Conservation (phyloP, 2,329 filamentous ascomycete genomes). For the Plectosphaerella cucumerina region DNA sequence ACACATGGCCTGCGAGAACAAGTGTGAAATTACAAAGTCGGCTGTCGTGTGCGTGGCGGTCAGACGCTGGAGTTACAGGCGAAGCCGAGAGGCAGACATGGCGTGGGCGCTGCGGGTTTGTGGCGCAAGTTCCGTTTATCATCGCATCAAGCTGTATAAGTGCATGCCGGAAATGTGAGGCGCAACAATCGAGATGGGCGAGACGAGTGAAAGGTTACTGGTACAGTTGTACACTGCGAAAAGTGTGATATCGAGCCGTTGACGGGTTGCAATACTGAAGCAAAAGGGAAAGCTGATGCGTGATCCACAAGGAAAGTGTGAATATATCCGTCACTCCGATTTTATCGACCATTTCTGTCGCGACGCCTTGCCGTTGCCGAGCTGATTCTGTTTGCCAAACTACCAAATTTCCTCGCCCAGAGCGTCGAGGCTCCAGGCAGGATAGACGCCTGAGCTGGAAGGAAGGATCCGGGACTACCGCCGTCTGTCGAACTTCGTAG, state of each 20-base stretch:
- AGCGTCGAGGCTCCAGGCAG: conserved; percentile 5
- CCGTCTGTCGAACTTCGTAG: background rate
- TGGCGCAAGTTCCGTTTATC: conserved; percentile 14
- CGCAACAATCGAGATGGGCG: conserved; percentile 13
- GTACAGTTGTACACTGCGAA: conserved; percentile 8
- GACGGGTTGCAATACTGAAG: background rate
- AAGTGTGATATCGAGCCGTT: background rate
- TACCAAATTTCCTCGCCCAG: conserved; percentile 11
- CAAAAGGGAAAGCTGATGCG: background rate
- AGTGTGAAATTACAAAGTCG: no score
- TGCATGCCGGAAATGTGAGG: conserved; percentile 12
- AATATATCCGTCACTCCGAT: conserved; percentile 4
- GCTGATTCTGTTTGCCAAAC: conserved; percentile 15
- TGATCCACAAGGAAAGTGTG: conserved; percentile 12
- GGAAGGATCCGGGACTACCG: background rate
- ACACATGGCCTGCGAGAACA: no score
- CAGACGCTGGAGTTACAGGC: conserved; percentile 14
- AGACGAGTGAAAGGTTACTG: conserved; percentile 13
- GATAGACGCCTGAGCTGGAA: background rate
- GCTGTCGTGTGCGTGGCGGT: conserved; percentile 5
- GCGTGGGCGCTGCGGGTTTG: conserved; percentile 12
- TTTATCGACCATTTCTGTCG: conserved; percentile 12
- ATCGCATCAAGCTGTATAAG: conserved; percentile 14
- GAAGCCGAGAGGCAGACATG: conserved; percentile 8
- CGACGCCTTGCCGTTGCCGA: conserved; percentile 12